Percentiles rank a stretch among this genome's conserved stretches.
These are phyloP conservation scores for Lichtheimia ornata DNA, from an alignment of 371 early-diverging fungal genomes.

Conservation along the genomic window DNA sequence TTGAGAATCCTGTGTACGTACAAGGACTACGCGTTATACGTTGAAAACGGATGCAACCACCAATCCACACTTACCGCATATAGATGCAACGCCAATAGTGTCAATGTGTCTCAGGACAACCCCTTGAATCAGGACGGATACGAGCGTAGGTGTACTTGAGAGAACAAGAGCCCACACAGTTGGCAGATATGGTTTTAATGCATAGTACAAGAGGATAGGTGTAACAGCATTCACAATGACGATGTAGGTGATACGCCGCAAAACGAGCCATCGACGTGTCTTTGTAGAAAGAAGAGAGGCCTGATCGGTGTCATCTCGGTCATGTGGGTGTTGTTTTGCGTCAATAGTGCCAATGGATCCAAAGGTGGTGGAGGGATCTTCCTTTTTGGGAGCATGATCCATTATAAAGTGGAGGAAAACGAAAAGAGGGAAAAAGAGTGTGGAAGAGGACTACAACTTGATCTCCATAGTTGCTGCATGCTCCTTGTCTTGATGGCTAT, in stretches of 20 bases:
- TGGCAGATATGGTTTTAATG: constrained; percentile 32
- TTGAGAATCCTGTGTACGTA: constrained; percentile 31
- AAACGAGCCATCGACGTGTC: constrained; percentile 14
- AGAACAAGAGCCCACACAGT: constrained; percentile 45
- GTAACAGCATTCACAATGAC: constrained; percentile 39
- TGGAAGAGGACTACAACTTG: too few relatives aligned
- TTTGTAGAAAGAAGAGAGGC: constrained; percentile 11
- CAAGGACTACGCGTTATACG: background rate
- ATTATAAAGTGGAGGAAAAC: background rate
- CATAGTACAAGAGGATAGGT: constrained; percentile 39
- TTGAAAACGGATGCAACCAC: constrained; percentile 7
- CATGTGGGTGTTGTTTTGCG: background rate
- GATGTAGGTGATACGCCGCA: constrained; percentile 25
- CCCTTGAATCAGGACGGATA: constrained; percentile 38
- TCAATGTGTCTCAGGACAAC: constrained; percentile 34
- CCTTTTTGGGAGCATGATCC: too few relatives aligned
- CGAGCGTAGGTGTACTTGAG: constrained; percentile 40
- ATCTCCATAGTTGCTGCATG: too few relatives aligned
- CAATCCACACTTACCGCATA: constrained; percentile 27
- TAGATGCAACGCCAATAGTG: constrained; percentile 38
- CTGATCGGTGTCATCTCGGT: constrained; percentile 1
- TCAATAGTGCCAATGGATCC: background rate
- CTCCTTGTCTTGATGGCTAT: too few relatives aligned
- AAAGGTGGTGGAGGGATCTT: too few relatives aligned
- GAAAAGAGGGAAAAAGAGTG: background rate